These are phyloP conservation scores for Afroboletus lepidellus DNA, from an alignment of 1,284 basidiomycete species.

Conservation along the genomic window DNA sequence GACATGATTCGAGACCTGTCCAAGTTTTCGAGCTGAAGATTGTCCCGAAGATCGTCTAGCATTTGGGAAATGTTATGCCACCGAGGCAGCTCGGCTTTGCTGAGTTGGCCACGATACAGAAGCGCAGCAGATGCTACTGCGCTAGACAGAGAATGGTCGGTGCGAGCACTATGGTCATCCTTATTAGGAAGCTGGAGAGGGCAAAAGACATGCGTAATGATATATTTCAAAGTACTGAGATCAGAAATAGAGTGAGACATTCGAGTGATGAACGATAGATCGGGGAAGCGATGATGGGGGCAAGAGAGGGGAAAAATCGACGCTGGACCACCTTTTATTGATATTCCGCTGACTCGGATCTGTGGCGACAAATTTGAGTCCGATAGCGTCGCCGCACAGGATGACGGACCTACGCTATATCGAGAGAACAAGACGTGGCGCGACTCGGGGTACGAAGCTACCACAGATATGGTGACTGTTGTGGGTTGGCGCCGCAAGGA, in stretches of 20 bases:
- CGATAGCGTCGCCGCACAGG: constrained; percentile 39
- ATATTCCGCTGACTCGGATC: neutral
- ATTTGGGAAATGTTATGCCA: constrained; percentile 18
- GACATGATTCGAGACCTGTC: neutral
- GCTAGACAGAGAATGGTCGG: constrained; percentile 9
- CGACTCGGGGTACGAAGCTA: neutral
- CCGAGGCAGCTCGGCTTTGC: neutral
- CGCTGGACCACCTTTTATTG: neutral
- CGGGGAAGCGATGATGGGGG: neutral
- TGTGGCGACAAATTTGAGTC: constrained; percentile 1
- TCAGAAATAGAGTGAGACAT: constrained; percentile 4
- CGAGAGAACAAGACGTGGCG: neutral
- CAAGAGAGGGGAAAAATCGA: neutral
- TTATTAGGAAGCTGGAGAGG: constrained; percentile 19
- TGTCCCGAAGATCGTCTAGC: constrained; percentile 17
- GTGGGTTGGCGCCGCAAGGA: neutral
- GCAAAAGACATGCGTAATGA: constrained; percentile 22
- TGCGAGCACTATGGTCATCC: constrained; percentile 8
- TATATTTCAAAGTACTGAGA: constrained; percentile 6
- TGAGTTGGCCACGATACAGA: neutral
- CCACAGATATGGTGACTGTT: neutral
- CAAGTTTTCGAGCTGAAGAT: constrained; percentile 9
- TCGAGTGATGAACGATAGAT: neutral
- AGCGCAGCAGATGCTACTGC: neutral
- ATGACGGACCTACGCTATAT: constrained; percentile 3